Base-by-base conservation (phyloP, 148 eudicot genomes). In the Chenopodium formosanum region DNA sequence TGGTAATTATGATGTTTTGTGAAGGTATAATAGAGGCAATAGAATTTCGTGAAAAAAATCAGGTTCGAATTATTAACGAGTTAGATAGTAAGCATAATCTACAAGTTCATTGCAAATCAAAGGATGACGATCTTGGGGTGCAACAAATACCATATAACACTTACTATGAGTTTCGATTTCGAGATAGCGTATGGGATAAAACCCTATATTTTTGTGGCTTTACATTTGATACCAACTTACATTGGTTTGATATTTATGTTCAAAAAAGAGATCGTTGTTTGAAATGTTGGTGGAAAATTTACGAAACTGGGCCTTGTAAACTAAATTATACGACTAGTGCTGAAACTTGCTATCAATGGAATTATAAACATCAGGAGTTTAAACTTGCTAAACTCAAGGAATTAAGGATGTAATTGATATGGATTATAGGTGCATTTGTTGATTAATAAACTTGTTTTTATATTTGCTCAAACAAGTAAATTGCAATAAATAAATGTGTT, bases 31-130 rank as follows among this genome's bases (percentile, higher is more conserved):
- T 62, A 62, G 66, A 62, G 9, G 22, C 62, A 9, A 7, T 12
- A 56, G 63, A 5, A 58, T 1, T 58, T 58, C 22, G 16, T 2
- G 63, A 19, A 5, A 58, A 58, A 58, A 13, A 4, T 0, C 66
- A 62, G 3, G 37, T 67, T 67, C 40, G 72, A 17, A 69, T 69
- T 1, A 13, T 13, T 12, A 69, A 69, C 9, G 19, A 9, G 1
- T 69, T 69, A 16, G 46, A 69, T 8, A 32, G 72, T 13, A 14
- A 69, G 7, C 72, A 69, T 9, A 9, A 32, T 16, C 74, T 83
- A 12, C 67, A 65, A 74, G 70, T 53, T 40, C 79, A 74, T 44
- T 83, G 85, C n/a, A 48, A 52, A 79, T 83, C 85, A 7, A 53
- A 79, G 73, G 67, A 83, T 14, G 82, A 83, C n/a, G 82, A 79